These are phyloP conservation scores for Alternaria solani DNA, from an alignment of 2,329 filamentous ascomycete genomes.

Conservation along the genomic window DNA sequence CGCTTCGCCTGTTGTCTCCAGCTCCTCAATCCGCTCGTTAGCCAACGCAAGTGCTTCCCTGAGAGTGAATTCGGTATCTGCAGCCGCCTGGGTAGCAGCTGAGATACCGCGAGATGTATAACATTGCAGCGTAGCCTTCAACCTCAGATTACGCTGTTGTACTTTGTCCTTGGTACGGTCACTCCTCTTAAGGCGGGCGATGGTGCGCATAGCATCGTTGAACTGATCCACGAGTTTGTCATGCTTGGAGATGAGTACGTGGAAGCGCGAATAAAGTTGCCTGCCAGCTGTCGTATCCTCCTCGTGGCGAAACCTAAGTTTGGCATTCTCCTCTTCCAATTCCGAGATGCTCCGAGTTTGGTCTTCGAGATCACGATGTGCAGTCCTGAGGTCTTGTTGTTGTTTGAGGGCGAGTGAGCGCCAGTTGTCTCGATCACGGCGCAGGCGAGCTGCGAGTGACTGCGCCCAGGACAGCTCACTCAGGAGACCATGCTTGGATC, in stretches of 20 bases:
- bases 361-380: conserved; percentile 1
- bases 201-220: conserved; percentile 8
- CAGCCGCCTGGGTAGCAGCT: background rate
- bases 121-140: conserved; percentile 19
- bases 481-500: background rate
- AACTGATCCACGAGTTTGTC: conserved; percentile 17
- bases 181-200: conserved; percentile 21
- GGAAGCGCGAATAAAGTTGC: conserved; percentile 3
- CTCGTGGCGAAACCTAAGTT: conserved; percentile 7
- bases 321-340: conserved; percentile 1
- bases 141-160: conserved; percentile 23
- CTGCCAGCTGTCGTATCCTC: conserved; percentile 3
- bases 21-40: conserved; percentile 23
- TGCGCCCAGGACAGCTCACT: conserved; percentile 10
- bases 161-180: conserved; percentile 29
- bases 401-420: conserved; percentile 8
- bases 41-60: conserved; percentile 23
- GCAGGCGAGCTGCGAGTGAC: conserved; percentile 9
- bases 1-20: conserved; percentile 20
- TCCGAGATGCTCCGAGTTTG: background rate
- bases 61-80: conserved; percentile 13
- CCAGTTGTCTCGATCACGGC: conserved; percentile 18
- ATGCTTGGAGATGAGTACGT: conserved; percentile 3
- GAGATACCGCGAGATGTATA: background rate
- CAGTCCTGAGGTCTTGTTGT: background rate